Percentiles rank a stretch among this genome's conserved stretches.
These are phyloP conservation scores for Patellifolia procumbens DNA, from an alignment of 179 eudicot species.

Conservation along the genomic window DNA sequence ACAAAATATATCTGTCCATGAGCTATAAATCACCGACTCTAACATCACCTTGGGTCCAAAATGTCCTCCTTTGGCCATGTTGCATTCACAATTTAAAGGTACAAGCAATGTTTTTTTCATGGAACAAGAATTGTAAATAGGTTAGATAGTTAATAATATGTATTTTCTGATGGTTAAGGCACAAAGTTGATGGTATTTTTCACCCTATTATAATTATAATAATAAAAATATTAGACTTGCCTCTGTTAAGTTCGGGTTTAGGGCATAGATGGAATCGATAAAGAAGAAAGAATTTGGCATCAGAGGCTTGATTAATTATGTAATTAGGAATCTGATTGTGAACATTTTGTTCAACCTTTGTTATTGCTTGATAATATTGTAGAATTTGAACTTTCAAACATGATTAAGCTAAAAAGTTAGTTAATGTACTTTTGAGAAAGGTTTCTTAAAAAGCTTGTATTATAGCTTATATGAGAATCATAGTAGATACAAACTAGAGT, in stretches of 20 bases:
- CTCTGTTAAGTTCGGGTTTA: no score
- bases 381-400: no score
- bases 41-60: slow-evolving; percentile 2
- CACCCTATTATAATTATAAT: no score
- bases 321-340: no score
- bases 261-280: no score
- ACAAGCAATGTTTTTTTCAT: background rate
- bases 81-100: background rate
- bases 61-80: background rate
- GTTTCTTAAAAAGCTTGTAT: background rate
- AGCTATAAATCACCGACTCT: slow-evolving; percentile 12
- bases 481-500: background rate
- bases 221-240: no score
- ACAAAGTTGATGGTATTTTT: background rate
- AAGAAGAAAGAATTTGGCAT: no score
- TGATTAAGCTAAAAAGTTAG: no score
- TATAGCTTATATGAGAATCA: background rate
- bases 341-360: no score
- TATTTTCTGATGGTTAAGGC: background rate
- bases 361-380: no score
- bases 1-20: background rate
- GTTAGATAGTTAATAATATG: background rate
- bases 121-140: background rate
- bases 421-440: no score
- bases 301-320: no score